These are phyloP conservation scores for Calonectria honghensis DNA, from an alignment of 2,329 filamentous ascomycete species.

Conservation along the genomic window DNA sequence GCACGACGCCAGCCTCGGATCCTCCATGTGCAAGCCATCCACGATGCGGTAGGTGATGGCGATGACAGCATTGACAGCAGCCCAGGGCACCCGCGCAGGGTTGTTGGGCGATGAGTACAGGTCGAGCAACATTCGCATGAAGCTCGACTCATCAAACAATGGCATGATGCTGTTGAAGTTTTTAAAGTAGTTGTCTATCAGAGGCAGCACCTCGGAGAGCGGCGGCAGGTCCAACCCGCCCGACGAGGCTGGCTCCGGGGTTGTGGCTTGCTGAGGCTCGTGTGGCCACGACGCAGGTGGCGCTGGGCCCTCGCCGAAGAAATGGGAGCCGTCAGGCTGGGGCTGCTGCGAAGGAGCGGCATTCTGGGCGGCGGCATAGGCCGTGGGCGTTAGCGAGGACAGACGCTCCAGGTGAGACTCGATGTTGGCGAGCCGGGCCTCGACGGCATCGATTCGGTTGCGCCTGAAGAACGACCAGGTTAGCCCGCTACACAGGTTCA, in stretches of 20 bases:
- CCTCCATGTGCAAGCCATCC: conserved; percentile 45
- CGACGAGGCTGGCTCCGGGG: not conserved
- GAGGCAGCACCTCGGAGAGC: conserved; percentile 45
- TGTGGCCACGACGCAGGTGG: not conserved
- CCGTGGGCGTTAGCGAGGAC: not conserved
- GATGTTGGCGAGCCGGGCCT: conserved; percentile 48
- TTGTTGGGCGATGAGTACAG: conserved; percentile 54
- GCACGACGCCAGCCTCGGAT: conserved; percentile 50
- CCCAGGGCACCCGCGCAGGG: conserved; percentile 54
- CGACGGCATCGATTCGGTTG: conserved; percentile 42
- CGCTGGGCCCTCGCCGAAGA: not conserved
- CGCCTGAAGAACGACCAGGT: conserved; percentile 26
- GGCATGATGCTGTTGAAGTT: conserved; percentile 53
- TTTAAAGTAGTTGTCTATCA: conserved; percentile 50
- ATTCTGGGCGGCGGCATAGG: not conserved
- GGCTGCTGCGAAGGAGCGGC: not conserved
- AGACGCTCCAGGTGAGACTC: conserved; percentile 43
- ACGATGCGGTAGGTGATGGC: conserved; percentile 56
- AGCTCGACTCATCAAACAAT: conserved; percentile 58
- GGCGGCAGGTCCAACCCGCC: conserved; percentile 40
- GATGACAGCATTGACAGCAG: conserved; percentile 60
- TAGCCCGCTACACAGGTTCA: not conserved
- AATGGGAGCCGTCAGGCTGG: not conserved
- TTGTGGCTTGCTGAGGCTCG: not conserved
- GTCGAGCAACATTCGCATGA: conserved; percentile 59